Evolutionary conservation across 805 yeast species (phyloP), one percentile per base, ranked within the genome.

Genomic region (Ogataea populi-albae): DNA sequence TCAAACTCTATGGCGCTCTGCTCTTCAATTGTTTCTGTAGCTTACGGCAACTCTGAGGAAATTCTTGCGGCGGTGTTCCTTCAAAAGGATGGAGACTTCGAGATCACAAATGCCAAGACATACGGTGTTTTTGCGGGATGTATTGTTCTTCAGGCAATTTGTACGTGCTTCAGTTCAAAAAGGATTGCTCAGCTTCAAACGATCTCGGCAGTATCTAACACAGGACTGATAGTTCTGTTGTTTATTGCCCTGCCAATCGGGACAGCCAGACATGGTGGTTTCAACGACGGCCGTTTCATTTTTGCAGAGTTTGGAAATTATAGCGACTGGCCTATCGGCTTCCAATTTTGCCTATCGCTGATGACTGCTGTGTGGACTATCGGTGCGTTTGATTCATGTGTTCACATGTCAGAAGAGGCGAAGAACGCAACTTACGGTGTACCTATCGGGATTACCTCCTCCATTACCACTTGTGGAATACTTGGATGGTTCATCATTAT

Each of bases 341-440:
- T 79, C 75, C 69, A 75, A 26, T 73, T 65, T 52, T 57, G 68
- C 37, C 30, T 53, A 16, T 48, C 56, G 3, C 58, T 77, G 47
- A 69, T 77, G 74, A 79, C 86, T 0, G 78, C 79, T 1, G 70
- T 80, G 36, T 81, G 89, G 88, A 79, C 85, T 15, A 79, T 81
- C 52, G 82, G 84, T 17, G 78, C 82, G 0, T 80, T 79, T 55
- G 87, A 81, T 55, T 73, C 83, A 4, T 76, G 81, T 48, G 77
- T 81, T 32, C 86, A 81, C 61, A 75, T 79, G 75, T 66, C 81
- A 16, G 88, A 81, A 55, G 87, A 81, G 55, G 81, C 82, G 14
- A 64, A 65, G 35, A 73, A 78, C 50, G 81, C 86, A 14, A 64
- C 77, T 6, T 64, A 65, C 28, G 75, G 82, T 10, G 79, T 79